Evolutionary conservation across 495 filamentous ascomycete genomes (phyloP), one percentile per base, ranked within the genome.

Genomic region (Zalerion maritima): DNA sequence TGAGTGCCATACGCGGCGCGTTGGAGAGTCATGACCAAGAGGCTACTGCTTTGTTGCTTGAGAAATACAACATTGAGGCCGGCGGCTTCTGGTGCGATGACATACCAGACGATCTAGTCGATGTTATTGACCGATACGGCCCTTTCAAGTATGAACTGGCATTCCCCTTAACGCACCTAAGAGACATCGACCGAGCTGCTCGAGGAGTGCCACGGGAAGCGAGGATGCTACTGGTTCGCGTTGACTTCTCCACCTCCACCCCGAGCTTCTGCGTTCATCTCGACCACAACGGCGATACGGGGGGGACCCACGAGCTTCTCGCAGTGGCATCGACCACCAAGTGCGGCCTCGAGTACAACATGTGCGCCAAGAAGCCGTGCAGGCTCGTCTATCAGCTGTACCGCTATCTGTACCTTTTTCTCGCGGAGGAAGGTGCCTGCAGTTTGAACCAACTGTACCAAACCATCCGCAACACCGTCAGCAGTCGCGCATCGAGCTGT

Each of bases 211-310:
- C 26, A 5, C 10, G 14, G 7, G 10, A 11, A 2, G 12, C 16
- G 2, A 16, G 27, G 11, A 16, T 29, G 11, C 27, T 29, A 2
- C 6, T 29, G 17, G 27, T 29, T 19, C 15, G 27, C 2, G 21
- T 18, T 3, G 2, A 13, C 13, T 12, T 22, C 1, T 21, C 1
- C 4, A 5, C 21, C 2, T 23, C 31, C 1, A n/a, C n/a, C n/a
- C 26, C 38, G 0, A 30, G 26, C 5, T 51, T 48, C 25, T 51
- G 47, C 20, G 24, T 42, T 1, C 47, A 51, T 31, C 32, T 51
- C 3, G 36, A 41, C 24, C 15, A 16, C 4, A 23, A 2, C 13
- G 30, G 33, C 15, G 16, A 13, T 14, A 27, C 32, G 25, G n/a
- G 5, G 26, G 5, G 33, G 14, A 27, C 3, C 1, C 35, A 24